Conservation (phyloP, 805 yeast genomes). For the Metschnikowia matae region DNA sequence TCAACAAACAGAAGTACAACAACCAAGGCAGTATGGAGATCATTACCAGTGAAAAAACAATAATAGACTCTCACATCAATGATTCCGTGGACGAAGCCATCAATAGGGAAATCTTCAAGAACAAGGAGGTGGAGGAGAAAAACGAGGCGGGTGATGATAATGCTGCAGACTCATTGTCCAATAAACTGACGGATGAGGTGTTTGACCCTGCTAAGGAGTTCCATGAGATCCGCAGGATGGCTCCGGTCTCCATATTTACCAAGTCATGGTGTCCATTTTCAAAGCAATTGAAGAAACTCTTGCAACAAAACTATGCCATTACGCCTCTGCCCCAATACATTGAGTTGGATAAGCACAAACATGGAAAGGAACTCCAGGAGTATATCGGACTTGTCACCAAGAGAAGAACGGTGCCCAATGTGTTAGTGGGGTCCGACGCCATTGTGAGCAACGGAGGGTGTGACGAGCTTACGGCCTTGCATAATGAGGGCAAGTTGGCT, state of each 20-base stretch:
- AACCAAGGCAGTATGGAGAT: slow-evolving; percentile 27
- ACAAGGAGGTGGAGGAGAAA: slow-evolving; percentile 12
- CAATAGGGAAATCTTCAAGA: slow-evolving; percentile 33
- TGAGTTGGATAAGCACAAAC: slow-evolving; percentile 75
- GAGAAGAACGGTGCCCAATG: slow-evolving; percentile 18
- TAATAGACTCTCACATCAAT: slow-evolving; percentile 34
- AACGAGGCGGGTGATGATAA: slow-evolving; percentile 7
- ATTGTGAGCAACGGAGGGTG: slow-evolving; percentile 74
- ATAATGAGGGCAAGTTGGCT: slow-evolving; percentile 52
- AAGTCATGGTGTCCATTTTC: slow-evolving; percentile 71
- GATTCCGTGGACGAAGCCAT: slow-evolving; percentile 38
- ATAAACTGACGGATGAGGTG: not conserved
- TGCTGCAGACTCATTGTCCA: slow-evolving; percentile 8
- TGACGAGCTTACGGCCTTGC: slow-evolving; percentile 70
- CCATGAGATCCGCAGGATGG: slow-evolving; percentile 49
- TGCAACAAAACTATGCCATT: slow-evolving; percentile 60
- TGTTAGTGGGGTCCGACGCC: slow-evolving; percentile 13
- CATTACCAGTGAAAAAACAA: slow-evolving; percentile 15
- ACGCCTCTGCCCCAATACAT: slow-evolving; percentile 70
- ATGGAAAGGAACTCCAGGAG: slow-evolving; percentile 72
- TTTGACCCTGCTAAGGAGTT: slow-evolving; percentile 42
- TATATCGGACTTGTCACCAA: slow-evolving; percentile 46
- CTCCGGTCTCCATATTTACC: slow-evolving; percentile 65
- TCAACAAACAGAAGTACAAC: slow-evolving; percentile 29
- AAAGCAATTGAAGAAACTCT: slow-evolving; percentile 60